phyloP scores from a whole-genome alignment of 2,329 filamentous ascomycete species.

The Pyrenophora tritici-repentis region DNA sequence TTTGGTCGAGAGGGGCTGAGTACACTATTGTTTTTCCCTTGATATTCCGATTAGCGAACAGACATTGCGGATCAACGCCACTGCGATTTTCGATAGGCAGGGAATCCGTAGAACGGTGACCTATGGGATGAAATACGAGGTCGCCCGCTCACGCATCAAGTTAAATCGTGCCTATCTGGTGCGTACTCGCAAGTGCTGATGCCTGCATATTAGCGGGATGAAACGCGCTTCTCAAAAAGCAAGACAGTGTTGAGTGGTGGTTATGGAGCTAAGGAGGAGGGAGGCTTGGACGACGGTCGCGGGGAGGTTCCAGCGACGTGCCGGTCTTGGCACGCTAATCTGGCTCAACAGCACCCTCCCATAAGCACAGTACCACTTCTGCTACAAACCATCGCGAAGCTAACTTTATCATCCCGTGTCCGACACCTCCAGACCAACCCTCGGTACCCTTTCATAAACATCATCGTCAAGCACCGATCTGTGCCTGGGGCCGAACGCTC shows the following conservation, averaged over 20 bases:
- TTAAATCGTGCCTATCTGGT: not conserved
- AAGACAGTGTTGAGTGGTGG: not conserved
- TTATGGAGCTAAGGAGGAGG: not conserved
- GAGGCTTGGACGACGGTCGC: not conserved
- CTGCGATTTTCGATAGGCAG: not conserved
- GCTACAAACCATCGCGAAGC: not conserved
- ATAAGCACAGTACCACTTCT: not conserved
- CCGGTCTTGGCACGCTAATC: conserved; percentile 7
- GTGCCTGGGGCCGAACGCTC: too few relatives aligned
- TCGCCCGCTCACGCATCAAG: not conserved
- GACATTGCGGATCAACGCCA: conserved; percentile 4
- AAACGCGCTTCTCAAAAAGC: conserved; percentile 10
- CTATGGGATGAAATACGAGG: not conserved
- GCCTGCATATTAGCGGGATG: not conserved
- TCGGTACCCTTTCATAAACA: too few relatives aligned
- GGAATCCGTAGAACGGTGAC: not conserved
- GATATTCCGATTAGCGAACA: conserved; percentile 7
- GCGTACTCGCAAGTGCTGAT: not conserved
- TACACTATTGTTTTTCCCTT: conserved; percentile 9
- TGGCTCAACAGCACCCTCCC: conserved; percentile 4
- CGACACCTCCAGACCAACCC: not conserved
- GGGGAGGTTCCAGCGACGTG: not conserved
- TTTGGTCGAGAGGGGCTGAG: not conserved
- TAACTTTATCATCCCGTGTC: not conserved
- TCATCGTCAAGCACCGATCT: too few relatives aligned